Evolutionary conservation across 2,329 filamentous ascomycete genomes (phyloP), one percentile per base, ranked within the genome.

Genomic region (Cladosporium sp.): DNA sequence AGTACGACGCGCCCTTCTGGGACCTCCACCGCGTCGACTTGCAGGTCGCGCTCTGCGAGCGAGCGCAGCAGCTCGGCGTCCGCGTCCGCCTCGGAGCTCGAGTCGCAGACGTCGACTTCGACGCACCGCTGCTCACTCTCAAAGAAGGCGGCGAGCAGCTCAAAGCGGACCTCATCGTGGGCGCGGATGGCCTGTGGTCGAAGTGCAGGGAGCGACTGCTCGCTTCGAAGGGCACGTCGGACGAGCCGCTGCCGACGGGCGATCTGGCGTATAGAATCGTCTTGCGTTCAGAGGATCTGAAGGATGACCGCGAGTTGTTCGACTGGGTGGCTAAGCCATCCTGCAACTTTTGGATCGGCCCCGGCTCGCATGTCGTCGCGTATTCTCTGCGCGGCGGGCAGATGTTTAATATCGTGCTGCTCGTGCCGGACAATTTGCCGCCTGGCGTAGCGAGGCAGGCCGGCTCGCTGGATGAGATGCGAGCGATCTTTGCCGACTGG

Each of bases 251-350:
- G 7, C 76, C 80, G 0, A 86, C 82, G 0, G 83, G 83, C 0
- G 83, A 87, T 62, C 65, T 86, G 11, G 84, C 83, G 1, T 87
- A 85, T 60, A 73, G 83, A 1, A 78, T 86, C 33, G 77, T 84
- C 0, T 69, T 86, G 3, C 65, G 69, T 0, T 61, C 77, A 0
- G 73, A 79, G 7, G 71, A 82, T 31, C 72, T 85, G 1, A 41
- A 56, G 6, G 58, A 68, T 0, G 79, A 83, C 40, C 67, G 71
- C 18, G 69, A 74, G 0, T 64, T 86, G 3, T 68, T 70, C 14
- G 69, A 74, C 0, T 79, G 79, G 69, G 76, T 86, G 1, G 63
- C 70, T 7, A 75, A 76, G 0, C 77, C 78, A 0, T 69, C 72
- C 1, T 74, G 77, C 9, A 74, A 82, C 58, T 82, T 84, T 62